These are phyloP conservation scores for Butyriboletus loyo DNA, from an alignment of 768 basidiomycete genomes.

Conservation along the genomic window DNA sequence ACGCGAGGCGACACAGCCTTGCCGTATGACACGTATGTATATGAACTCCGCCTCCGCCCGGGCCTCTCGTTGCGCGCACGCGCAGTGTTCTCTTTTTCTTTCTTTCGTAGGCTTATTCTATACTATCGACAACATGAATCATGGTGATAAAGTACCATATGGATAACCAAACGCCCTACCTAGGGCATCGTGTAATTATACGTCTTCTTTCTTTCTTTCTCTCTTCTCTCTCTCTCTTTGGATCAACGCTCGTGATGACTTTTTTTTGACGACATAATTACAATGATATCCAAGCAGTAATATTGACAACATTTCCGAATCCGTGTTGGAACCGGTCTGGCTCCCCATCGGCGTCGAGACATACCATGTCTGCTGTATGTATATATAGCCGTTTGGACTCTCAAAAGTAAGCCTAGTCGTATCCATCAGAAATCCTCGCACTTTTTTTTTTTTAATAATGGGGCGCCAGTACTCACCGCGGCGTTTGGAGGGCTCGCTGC, in stretches of 20 bases:
- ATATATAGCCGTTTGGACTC: neutral
- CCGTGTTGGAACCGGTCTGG: neutral
- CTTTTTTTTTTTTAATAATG: neutral
- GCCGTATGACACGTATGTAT: conserved; percentile 45
- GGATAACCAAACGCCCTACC: conserved; percentile 18
- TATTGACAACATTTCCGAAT: conserved; percentile 4
- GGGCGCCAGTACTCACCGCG: conserved; percentile 43
- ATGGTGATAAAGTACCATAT: conserved; percentile 19
- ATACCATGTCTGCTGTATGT: no score
- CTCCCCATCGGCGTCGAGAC: no score
- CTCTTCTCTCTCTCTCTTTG: neutral
- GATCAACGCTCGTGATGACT: conserved; percentile 15
- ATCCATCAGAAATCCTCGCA: neutral
- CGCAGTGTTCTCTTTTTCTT: neutral
- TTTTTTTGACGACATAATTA: conserved; percentile 29
- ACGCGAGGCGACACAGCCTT: conserved; percentile 65
- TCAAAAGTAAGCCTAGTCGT: conserved; percentile 29
- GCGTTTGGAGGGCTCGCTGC: conserved; percentile 71
- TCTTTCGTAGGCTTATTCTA: conserved; percentile 33
- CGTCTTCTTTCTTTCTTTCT: neutral
- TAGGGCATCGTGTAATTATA: conserved; percentile 29
- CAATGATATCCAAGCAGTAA: conserved; percentile 19
- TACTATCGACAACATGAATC: conserved; percentile 31
- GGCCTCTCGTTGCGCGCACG: conserved; percentile 17
- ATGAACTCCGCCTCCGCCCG: conserved; percentile 14